Percentiles rank a stretch among this genome's conserved stretches.
Conservation (phyloP, 2,329 filamentous ascomycete species). For the Didymella glomerata region DNA sequence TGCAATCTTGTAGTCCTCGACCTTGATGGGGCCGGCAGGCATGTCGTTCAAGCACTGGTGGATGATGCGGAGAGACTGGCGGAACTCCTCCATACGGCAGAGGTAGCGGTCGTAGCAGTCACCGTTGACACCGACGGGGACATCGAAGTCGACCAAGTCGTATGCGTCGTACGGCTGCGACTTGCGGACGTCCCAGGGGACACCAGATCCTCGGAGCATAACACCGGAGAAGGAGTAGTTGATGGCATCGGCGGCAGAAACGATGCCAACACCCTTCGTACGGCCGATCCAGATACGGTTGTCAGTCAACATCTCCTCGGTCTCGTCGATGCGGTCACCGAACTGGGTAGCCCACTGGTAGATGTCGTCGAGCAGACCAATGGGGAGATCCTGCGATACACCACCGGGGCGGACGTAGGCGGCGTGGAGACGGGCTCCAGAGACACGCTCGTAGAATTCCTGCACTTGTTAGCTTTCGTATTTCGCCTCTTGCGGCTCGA, state of each 20-base stretch:
- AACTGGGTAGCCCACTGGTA: constrained; percentile 99
- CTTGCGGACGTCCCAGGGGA: constrained; percentile 97
- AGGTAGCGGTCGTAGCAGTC: constrained; percentile 99
- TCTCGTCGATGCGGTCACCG: constrained; percentile 97
- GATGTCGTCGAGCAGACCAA: constrained; percentile 96
- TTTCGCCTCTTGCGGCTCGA: background rate
- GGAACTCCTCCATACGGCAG: constrained; percentile 99
- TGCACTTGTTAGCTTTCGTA: constrained; percentile 51
- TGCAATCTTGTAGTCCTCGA: constrained; percentile 98
- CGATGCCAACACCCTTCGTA: constrained; percentile 89
- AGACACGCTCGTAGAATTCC: constrained; percentile 99
- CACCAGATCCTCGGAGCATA: constrained; percentile 95
- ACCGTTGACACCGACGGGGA: constrained; percentile 94
- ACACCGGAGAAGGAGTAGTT: constrained; percentile 97
- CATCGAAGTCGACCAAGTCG: constrained; percentile 96
- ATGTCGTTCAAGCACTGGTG: constrained; percentile 99
- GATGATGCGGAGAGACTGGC: constrained; percentile 97
- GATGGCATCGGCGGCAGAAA: constrained; percentile 90
- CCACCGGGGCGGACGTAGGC: constrained; percentile 97
- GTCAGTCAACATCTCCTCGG: constrained; percentile 97
- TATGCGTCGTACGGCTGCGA: constrained; percentile 97
- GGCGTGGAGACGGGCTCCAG: constrained; percentile 94
- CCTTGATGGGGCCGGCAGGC: constrained; percentile 90
- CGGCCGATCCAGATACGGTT: constrained; percentile 99
- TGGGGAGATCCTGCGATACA: constrained; percentile 92